These are phyloP conservation scores for Macrotyloma uniflorum DNA, from an alignment of 306 rosid species.

Conservation along the genomic window DNA sequence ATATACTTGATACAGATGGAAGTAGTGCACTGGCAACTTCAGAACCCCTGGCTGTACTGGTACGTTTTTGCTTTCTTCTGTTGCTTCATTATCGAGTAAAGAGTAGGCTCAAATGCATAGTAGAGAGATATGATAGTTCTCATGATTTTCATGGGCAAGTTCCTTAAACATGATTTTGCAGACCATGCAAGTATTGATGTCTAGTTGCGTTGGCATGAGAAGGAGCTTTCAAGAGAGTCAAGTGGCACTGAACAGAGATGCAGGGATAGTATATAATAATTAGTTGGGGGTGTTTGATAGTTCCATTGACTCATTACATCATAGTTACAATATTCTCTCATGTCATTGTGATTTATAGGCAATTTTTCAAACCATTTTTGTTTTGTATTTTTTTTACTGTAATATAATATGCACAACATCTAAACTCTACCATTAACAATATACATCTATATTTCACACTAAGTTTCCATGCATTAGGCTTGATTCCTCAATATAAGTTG, in stretches of 20 bases:
- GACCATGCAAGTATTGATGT: slow-evolving; percentile 10
- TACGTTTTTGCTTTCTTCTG: slow-evolving; percentile 38
- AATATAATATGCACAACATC: not conserved
- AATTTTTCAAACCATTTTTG: not conserved
- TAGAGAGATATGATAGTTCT: slow-evolving; percentile 1
- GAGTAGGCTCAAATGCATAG: not conserved
- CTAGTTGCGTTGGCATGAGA: slow-evolving; percentile 1
- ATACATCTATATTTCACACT: slow-evolving; percentile 6
- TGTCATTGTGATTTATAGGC: not conserved
- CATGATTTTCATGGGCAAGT: not conserved
- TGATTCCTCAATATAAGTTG: not conserved
- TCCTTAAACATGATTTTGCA: not conserved
- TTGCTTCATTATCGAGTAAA: not conserved
- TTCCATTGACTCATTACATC: not conserved
- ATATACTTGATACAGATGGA: slow-evolving; percentile 96
- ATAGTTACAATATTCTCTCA: not conserved
- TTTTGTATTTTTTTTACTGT: not conserved
- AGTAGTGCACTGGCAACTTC: slow-evolving; percentile 76
- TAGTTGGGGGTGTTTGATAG: not conserved
- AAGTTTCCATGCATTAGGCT: not conserved
- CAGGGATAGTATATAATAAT: not conserved
- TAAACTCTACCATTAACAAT: not conserved
- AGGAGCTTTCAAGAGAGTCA: slow-evolving; percentile 13
- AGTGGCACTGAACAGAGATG: slow-evolving; percentile 1
- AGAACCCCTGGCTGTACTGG: slow-evolving; percentile 94